Base-by-base conservation (phyloP, 768 basidiomycete species). In the Cubamyces sp. region DNA sequence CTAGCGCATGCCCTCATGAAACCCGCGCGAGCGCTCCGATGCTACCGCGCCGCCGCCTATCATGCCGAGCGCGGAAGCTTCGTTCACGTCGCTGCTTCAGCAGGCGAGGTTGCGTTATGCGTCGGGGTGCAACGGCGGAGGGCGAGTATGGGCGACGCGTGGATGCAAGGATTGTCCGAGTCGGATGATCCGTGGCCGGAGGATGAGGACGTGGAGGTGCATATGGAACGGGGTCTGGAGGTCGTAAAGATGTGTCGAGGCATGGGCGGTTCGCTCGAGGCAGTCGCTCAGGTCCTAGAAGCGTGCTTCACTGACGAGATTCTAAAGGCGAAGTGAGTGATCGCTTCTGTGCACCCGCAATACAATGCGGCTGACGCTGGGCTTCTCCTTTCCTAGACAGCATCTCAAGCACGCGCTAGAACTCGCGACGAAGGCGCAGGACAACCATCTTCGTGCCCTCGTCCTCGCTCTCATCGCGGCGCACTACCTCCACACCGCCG, bases 401-500 rank as follows among this genome's bases (percentile, higher is more conserved):
- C 81, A 87, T 53, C 76, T 84, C n/a, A 87, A 87, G 57, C 72
- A 74, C 0, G 87, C 90, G 0, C 79, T 93, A 1, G 77, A 81
- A 14, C 75, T 87, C 15, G 82, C 85, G 0, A 85, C 82, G 1
- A 66, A 71, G 1, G 79, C 87, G 3, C 84, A 81, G 19, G 91
- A 92, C 62, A 92, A 91, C 64, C 83, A 92, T 69, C 74, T 91
- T 19, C 87, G 90, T 9, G 88, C 88, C 14, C 75, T 91, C 1
- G 77, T 91, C 3, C 77, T 92, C 18, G 84, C 87, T 2, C 78
- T 92, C 18, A 81, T 87, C 12, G 81, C 90, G 1, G 81, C 87
- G 26, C 87, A 91, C 64, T 92, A 91, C 62, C 67, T 88, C 26
- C 83, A 90, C 58, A 91, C 91, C 0, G 82, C 88, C 0, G 79